Evolutionary conservation across 768 basidiomycete species (phyloP), one percentile per base, ranked within the genome.

Genomic region (Serendipita sp.): DNA sequence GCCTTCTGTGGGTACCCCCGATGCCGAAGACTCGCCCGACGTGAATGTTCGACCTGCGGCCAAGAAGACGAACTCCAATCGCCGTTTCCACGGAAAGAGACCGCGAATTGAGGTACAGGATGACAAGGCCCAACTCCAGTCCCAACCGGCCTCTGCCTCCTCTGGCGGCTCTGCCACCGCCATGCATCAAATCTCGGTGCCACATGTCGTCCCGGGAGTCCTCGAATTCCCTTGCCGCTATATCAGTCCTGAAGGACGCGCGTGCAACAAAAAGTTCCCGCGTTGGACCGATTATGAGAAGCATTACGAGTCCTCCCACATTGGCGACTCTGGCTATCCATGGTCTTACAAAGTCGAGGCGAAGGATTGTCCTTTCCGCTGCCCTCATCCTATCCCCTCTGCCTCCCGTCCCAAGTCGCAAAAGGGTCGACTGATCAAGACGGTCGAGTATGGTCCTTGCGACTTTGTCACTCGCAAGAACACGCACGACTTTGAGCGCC

Each of bases 1-100:
- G 28, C 35, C 56, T 28, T 60, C 56, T 38, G 56, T 60, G 16
- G 56, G 56, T 30, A 60, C 56, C 16, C 56, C 56, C 56, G 56
- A 60, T 60, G 56, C 56, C 56, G 56, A 60, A 60, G 56, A 60
- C 56, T 60, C 56, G 56, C 56, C 56, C 24, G 56, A 60, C 56
- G 56, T 60, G 28, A 60, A 37, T n/a, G 16, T 60, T 10, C 56
- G 56, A n/a, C 56, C 56, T 11, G 11, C 37, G 28, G 4, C 34
- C 28, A 60, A 60, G 56, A 60, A 60, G 56, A 60, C 56, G 56
- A 37, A 37, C 18, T 11, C 10, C 56, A 60, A 60, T 60, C 56
- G 56, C 35, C 56, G 56, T 60, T 30, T 60, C 16, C 56, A 60
- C 56, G 56, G 28, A 28, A 60, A 60, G 35, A 24, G 56, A 28